phyloP scores from a whole-genome alignment of 805 yeast genomes.

The Barnettozyma vustinii region DNA sequence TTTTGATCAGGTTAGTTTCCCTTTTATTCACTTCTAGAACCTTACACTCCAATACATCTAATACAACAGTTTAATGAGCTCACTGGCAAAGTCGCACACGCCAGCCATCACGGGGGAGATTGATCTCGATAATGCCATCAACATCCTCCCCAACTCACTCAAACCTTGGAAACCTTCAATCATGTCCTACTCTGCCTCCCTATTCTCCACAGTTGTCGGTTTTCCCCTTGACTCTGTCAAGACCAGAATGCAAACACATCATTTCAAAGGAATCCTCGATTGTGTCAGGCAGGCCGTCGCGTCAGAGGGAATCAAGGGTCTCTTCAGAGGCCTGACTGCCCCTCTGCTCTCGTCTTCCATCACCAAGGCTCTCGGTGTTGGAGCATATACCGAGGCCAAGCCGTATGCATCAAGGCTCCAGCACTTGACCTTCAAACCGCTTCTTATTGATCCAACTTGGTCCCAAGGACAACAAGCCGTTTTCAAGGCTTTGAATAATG shows the following conservation, averaged over 20 bases:
- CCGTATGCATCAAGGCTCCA: constrained; percentile 32
- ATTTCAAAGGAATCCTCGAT: constrained; percentile 48
- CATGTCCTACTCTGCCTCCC: constrained; percentile 59
- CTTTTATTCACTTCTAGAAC: no score
- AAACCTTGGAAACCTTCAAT: constrained; percentile 52
- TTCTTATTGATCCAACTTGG: constrained; percentile 6
- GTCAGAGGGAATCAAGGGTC: constrained; percentile 62
- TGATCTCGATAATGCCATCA: constrained; percentile 39
- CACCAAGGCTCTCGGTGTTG: constrained; percentile 60
- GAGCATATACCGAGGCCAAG: constrained; percentile 52
- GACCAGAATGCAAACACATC: constrained; percentile 79
- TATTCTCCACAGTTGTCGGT: constrained; percentile 63
- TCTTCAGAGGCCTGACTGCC: constrained; percentile 73
- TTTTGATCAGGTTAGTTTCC: no score
- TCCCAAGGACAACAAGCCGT: constrained; percentile 11
- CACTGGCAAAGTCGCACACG: constrained; percentile 12
- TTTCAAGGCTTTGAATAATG: constrained; percentile 28
- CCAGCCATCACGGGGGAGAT: constrained; percentile 60
- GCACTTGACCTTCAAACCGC: constrained; percentile 14
- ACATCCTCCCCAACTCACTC: constrained; percentile 41
- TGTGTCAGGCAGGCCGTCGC: constrained; percentile 52
- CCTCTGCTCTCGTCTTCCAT: constrained; percentile 64
- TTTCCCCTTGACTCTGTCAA: constrained; percentile 85
- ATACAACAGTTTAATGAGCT: background rate
- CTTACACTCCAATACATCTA: background rate